Conservation (phyloP, 164 flowering plant genomes). For the Stephania cephalantha region DNA sequence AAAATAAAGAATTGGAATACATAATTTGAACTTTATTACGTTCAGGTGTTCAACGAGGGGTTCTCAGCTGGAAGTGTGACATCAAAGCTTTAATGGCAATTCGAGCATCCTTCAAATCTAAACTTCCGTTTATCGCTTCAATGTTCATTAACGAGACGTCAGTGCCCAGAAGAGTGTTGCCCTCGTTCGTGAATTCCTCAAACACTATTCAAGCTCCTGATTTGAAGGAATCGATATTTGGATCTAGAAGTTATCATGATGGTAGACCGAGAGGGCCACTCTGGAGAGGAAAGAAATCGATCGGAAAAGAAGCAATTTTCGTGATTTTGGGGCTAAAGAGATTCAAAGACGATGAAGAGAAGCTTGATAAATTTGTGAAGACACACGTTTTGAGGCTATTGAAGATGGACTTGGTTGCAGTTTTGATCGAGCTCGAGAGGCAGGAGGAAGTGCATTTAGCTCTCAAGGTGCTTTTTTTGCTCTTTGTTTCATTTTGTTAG, state of each 20-base stretch:
- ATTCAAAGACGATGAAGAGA: conserved; percentile 68
- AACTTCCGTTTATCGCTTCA: conserved; percentile 20
- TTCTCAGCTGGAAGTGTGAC: neutral
- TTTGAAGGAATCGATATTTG: neutral
- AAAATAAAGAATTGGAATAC: no score
- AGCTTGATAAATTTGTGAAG: conserved; percentile 61
- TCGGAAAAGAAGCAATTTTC: conserved; percentile 85
- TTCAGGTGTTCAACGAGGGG: neutral
- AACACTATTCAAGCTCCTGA: neutral
- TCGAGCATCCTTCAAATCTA: conserved; percentile 27
- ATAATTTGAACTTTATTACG: no score
- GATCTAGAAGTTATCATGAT: conserved; percentile 43
- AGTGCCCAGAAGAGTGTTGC: conserved; percentile 6
- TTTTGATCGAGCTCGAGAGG: conserved; percentile 69
- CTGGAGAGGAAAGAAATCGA: conserved; percentile 82
- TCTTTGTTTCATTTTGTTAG: neutral
- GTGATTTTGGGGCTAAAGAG: conserved; percentile 69
- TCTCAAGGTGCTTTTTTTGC: conserved; percentile 41
- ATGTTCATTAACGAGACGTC: conserved; percentile 18
- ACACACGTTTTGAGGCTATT: conserved; percentile 65
- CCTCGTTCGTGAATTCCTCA: neutral
- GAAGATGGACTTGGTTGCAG: conserved; percentile 85
- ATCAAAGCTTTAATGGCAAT: conserved; percentile 31
- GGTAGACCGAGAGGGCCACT: conserved; percentile 93
- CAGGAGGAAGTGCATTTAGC: conserved; percentile 71